Percentiles rank a stretch among this genome's conserved stretches.
These are phyloP conservation scores for Ophiosphaerella korrae DNA, from an alignment of 2,329 filamentous ascomycete genomes.

Conservation along the genomic window DNA sequence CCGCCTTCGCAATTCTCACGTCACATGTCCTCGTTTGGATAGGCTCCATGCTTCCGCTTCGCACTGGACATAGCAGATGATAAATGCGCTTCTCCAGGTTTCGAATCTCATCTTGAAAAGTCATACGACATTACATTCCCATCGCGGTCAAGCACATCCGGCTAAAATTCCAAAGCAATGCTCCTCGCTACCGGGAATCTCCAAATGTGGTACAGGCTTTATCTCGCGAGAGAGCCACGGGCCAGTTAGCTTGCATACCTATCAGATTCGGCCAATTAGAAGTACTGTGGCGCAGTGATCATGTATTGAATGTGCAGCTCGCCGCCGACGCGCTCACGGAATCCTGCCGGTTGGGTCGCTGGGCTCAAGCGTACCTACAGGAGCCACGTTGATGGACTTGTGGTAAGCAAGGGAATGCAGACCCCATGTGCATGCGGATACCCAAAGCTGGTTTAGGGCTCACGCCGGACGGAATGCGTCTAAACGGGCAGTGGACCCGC, in stretches of 20 bases:
- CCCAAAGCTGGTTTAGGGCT: not conserved
- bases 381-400: conserved; percentile 24
- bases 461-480: no score
- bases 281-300: not conserved
- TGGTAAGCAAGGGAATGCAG: not conserved
- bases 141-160: not conserved
- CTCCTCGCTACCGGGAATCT: not conserved
- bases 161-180: not conserved
- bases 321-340: conserved; percentile 32
- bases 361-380: conserved; percentile 17
- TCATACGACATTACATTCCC: no score
- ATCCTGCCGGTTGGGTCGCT: conserved; percentile 37
- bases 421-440: not conserved
- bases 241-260: not conserved
- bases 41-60: not conserved
- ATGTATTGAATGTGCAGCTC: conserved; percentile 1
- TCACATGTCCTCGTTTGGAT: not conserved
- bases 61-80: no score
- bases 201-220: not conserved
- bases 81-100: no score
- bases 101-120: no score
- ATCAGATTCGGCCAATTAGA: conserved; percentile 2
- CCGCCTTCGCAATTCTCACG: not conserved
- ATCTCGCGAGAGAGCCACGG: not conserved
- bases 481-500: no score